These are phyloP conservation scores for Psilocybe cubensis DNA, from an alignment of 768 basidiomycete genomes.

Conservation along the genomic window DNA sequence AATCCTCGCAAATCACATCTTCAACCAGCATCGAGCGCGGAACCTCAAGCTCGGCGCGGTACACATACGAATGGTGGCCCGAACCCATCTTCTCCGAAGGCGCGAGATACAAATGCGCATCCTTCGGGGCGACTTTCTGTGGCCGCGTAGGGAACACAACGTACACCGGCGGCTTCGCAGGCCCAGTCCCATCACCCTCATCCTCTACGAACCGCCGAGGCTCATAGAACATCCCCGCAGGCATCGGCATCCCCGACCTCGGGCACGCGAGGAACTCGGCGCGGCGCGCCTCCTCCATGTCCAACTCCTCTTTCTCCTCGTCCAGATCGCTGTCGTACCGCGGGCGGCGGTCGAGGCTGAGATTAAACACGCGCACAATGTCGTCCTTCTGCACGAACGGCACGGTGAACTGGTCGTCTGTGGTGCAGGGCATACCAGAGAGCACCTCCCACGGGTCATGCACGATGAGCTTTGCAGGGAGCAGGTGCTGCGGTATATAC, in stretches of 20 bases:
- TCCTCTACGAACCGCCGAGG: background rate
- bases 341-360: background rate
- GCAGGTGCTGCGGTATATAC: conserved; percentile 7
- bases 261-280: conserved; percentile 9
- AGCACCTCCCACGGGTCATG: conserved; percentile 6
- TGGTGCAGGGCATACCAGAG: background rate
- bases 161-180: conserved; percentile 28
- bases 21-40: conserved; percentile 43
- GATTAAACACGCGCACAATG: conserved; percentile 5
- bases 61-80: conserved; percentile 58
- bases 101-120: conserved; percentile 54
- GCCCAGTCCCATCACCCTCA: conserved; percentile 16
- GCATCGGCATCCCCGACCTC: conserved; percentile 11
- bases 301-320: conserved; percentile 1
- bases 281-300: background rate
- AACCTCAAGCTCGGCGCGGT: conserved; percentile 53
- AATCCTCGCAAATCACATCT: conserved; percentile 39
- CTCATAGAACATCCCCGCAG: conserved; percentile 9
- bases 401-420: background rate
- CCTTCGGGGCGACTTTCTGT: conserved; percentile 24
- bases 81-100: conserved; percentile 35
- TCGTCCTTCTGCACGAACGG: conserved; percentile 10
- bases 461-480: conserved; percentile 1
- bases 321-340: background rate
- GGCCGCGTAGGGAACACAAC: conserved; percentile 31